These are phyloP conservation scores for Trametes elegans DNA, from an alignment of 768 basidiomycete species.

Conservation along the genomic window DNA sequence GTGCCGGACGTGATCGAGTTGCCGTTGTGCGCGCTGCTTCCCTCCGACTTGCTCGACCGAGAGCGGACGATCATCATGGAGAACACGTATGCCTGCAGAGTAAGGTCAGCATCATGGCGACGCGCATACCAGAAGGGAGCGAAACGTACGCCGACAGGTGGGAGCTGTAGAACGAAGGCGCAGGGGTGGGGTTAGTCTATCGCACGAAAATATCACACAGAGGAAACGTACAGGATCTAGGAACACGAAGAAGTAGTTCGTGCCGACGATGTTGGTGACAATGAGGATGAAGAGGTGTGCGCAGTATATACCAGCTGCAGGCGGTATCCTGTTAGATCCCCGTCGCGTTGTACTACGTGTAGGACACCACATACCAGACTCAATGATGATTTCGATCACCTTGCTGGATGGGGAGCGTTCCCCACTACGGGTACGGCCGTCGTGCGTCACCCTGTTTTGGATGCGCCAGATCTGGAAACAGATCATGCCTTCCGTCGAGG, in stretches of 20 bases:
- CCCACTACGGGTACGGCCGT: no score
- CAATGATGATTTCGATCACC: slow-evolving; percentile 6
- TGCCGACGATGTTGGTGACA: neutral
- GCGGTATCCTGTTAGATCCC: neutral
- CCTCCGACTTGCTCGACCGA: neutral
- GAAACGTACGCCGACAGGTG: slow-evolving; percentile 1
- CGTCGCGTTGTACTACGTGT: no score
- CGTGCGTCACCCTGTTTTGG: neutral
- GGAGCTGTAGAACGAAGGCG: no score
- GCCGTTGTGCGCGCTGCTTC: neutral
- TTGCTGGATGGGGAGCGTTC: neutral
- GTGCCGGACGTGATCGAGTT: neutral
- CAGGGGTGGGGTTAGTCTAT: neutral
- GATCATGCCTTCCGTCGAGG: neutral
- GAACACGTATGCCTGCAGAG: slow-evolving; percentile 3
- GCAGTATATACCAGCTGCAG: slow-evolving; percentile 9
- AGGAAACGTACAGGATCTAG: slow-evolving; percentile 1
- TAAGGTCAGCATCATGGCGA: neutral
- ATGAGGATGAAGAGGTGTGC: slow-evolving; percentile 9
- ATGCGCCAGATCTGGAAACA: slow-evolving; percentile 6
- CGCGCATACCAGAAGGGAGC: no score
- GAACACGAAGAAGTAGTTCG: slow-evolving; percentile 5
- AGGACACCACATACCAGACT: slow-evolving; percentile 6
- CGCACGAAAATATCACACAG: neutral
- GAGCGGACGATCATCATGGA: slow-evolving; percentile 9